Percentiles rank a stretch among this genome's conserved stretches.
phyloP scores from a whole-genome alignment of 177 flowering plant genomes.

The Vitis hybrid region DNA sequence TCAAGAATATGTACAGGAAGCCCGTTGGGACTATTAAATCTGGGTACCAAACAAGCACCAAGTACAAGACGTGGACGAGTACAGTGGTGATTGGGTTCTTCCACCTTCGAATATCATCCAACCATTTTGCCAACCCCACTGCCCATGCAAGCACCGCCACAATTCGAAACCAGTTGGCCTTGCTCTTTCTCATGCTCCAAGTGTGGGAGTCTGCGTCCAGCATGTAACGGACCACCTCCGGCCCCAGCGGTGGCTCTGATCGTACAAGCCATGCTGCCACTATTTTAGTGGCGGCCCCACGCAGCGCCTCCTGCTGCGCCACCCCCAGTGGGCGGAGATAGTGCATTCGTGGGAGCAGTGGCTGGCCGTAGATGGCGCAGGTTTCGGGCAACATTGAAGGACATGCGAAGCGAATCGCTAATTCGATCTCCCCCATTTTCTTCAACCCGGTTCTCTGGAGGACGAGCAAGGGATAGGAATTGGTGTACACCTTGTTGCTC shows the following conservation, averaged over 20 bases:
- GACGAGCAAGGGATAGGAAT: constrained; percentile 77
- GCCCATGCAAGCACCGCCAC: constrained; percentile 81
- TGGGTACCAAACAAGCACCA: constrained; percentile 97
- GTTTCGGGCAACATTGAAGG: constrained; percentile 74
- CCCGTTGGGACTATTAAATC: constrained; percentile 88
- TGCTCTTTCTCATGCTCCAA: constrained; percentile 95
- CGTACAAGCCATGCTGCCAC: constrained; percentile 80
- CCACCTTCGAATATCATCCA: constrained; percentile 82
- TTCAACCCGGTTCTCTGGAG: constrained; percentile 62
- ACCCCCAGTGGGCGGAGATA: constrained; percentile 88
- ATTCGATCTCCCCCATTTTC: constrained; percentile 96
- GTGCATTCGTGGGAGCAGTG: constrained; percentile 87
- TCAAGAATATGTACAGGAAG: constrained; percentile 64
- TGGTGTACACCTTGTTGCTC: constrained; percentile 81
- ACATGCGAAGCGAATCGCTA: constrained; percentile 83
- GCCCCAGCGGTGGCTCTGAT: constrained; percentile 87
- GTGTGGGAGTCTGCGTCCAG: constrained; percentile 83
- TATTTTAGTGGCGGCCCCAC: constrained; percentile 71
- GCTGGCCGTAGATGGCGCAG: constrained; percentile 72
- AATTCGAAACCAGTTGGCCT: constrained; percentile 92
- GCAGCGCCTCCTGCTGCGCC: constrained; percentile 85
- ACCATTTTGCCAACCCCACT: constrained; percentile 75
- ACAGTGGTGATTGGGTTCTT: constrained; percentile 74
- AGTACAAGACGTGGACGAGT: constrained; percentile 71
- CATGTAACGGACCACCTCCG: constrained; percentile 91